These are phyloP conservation scores for Neurospora sp. DNA, from an alignment of 495 filamentous ascomycete species.

Conservation along the genomic window DNA sequence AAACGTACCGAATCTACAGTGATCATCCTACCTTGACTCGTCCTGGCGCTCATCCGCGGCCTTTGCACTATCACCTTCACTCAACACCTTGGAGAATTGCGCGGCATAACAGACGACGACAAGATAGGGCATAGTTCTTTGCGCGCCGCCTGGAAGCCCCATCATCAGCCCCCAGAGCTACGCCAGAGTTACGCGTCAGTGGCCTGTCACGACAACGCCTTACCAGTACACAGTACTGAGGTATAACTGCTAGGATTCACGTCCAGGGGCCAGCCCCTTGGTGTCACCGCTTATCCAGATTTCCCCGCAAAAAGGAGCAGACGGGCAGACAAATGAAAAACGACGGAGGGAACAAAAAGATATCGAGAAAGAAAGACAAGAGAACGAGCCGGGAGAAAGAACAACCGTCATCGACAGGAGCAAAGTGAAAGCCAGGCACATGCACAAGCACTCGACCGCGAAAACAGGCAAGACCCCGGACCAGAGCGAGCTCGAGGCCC, in stretches of 20 bases:
- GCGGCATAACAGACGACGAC: neutral
- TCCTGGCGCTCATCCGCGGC: neutral
- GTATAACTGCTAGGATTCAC: neutral
- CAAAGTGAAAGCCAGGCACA: neutral
- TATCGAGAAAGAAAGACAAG: neutral
- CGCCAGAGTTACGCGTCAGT: neutral
- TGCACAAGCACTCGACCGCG: neutral
- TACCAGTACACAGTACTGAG: neutral
- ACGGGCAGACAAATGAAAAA: neutral
- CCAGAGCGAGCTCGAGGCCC: constrained; percentile 10
- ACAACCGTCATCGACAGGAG: neutral
- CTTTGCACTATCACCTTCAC: neutral
- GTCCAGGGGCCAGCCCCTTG: neutral
- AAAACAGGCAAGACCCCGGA: constrained; percentile 7
- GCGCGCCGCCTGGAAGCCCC: neutral
- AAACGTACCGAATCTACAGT: neutral
- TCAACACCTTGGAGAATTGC: neutral
- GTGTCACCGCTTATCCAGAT: constrained; percentile 1
- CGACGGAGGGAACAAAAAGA: neutral
- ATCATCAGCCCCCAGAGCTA: neutral
- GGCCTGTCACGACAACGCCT: neutral
- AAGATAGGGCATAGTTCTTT: neutral
- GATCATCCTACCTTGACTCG: neutral
- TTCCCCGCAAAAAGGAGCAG: constrained; percentile 7
- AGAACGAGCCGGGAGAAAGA: neutral